A percentile compares a stretch with the other conserved stretches of the same genome.
Conservation (phyloP, 2,329 filamentous ascomycete species). For the Pyrenochaeta sp. region DNA sequence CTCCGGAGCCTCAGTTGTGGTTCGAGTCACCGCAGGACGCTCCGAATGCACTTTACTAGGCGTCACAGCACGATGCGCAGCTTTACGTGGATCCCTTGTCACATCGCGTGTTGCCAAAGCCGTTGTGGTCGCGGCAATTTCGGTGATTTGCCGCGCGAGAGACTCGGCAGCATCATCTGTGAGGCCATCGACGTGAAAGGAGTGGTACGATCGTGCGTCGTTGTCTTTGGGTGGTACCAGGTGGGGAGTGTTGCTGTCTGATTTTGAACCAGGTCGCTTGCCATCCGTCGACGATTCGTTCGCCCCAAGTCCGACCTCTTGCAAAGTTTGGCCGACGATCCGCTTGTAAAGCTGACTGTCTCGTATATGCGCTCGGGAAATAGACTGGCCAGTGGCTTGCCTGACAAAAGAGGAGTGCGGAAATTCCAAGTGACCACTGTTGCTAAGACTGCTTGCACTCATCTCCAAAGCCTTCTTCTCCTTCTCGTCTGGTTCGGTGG, state of each 20-base stretch:
- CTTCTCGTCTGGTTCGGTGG: constrained; percentile 67
- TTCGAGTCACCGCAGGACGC: constrained; percentile 48
- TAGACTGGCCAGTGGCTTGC: constrained; percentile 37
- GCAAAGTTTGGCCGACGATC: constrained; percentile 88
- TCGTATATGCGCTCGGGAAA: constrained; percentile 68
- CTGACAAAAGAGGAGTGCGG: constrained; percentile 39
- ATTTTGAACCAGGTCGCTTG: constrained; percentile 29
- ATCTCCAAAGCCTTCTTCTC: constrained; percentile 57
- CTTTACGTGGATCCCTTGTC: constrained; percentile 60
- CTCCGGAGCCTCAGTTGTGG: constrained; percentile 56
- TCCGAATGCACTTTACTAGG: constrained; percentile 45
- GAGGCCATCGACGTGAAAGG: constrained; percentile 67
- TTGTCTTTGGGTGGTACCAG: constrained; percentile 46
- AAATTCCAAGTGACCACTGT: constrained; percentile 38
- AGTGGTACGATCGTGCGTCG: constrained; percentile 53
- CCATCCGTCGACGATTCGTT: constrained; percentile 58
- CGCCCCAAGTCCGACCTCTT: constrained; percentile 74
- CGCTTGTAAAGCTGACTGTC: constrained; percentile 92
- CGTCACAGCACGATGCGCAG: constrained; percentile 52
- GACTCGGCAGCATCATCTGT: constrained; percentile 82
- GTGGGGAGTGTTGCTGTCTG: constrained; percentile 42
- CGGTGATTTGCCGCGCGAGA: constrained; percentile 85
- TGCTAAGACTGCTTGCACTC: constrained; percentile 42
- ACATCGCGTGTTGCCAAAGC: constrained; percentile 85
- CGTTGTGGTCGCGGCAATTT: constrained; percentile 91